Evolutionary conservation across 2,329 filamentous ascomycete genomes (phyloP).

Genomic region (Monilinia laxa): DNA sequence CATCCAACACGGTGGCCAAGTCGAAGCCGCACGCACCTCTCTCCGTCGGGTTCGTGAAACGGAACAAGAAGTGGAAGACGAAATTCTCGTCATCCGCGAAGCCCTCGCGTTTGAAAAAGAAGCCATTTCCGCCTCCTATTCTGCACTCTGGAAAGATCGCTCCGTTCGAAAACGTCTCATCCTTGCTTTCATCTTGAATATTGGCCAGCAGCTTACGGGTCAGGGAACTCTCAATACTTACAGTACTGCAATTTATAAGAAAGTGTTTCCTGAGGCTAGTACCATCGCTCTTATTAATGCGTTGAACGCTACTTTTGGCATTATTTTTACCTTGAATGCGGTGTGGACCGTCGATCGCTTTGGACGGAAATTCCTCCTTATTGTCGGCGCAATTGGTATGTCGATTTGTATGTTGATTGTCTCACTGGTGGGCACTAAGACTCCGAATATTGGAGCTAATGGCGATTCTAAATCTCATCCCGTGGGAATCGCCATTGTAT

Average conservation of each 20-base stretch:
- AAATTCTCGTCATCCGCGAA: slow-evolving; percentile 63
- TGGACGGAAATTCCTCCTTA: slow-evolving; percentile 66
- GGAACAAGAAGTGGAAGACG: slow-evolving; percentile 54
- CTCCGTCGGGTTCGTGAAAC: slow-evolving; percentile 62
- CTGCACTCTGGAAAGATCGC: slow-evolving; percentile 67
- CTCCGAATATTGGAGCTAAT: slow-evolving; percentile 46
- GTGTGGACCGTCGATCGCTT: slow-evolving; percentile 71
- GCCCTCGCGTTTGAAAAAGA: slow-evolving; percentile 72
- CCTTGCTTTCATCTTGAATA: slow-evolving; percentile 65
- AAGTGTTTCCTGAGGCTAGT: slow-evolving; percentile 59
- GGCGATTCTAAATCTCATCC: slow-evolving; percentile 36
- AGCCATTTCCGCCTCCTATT: slow-evolving; percentile 61
- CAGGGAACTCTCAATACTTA: slow-evolving; percentile 66
- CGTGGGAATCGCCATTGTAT: slow-evolving; percentile 65
- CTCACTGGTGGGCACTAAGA: slow-evolving; percentile 54
- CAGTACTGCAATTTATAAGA: slow-evolving; percentile 69
- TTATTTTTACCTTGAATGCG: slow-evolving; percentile 70
- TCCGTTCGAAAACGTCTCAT: slow-evolving; percentile 66
- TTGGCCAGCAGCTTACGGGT: slow-evolving; percentile 69
- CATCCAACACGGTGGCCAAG: slow-evolving; percentile 56
- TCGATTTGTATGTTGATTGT: slow-evolving; percentile 68
- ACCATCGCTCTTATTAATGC: slow-evolving; percentile 71
- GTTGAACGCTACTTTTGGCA: slow-evolving; percentile 69
- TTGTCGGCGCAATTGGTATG: slow-evolving; percentile 67
- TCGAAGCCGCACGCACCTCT: slow-evolving; percentile 51